phyloP scores from a whole-genome alignment of 179 eudicot genomes.

The Monotropa hypopitys region DNA sequence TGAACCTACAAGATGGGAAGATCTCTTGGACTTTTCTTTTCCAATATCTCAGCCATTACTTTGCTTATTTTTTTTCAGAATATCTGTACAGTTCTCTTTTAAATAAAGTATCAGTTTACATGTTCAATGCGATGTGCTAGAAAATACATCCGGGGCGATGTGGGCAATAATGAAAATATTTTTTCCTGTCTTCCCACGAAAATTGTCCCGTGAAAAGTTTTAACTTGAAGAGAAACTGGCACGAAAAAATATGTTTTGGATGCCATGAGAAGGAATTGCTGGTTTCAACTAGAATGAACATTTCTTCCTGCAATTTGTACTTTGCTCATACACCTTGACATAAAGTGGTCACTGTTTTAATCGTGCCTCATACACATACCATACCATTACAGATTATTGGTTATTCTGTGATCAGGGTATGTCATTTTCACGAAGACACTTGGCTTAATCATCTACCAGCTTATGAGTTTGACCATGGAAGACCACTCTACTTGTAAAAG shows the following conservation, averaged over 20 bases:
- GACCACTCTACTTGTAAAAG: background rate
- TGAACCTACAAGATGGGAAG: conserved; percentile 37
- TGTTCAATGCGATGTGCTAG: background rate
- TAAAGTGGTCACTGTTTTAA: background rate
- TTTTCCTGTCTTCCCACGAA: background rate
- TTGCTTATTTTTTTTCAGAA: background rate
- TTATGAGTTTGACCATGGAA: background rate
- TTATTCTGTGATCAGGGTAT: background rate
- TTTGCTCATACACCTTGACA: background rate
- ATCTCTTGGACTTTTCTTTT: background rate
- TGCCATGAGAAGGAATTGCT: background rate
- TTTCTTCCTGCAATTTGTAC: background rate
- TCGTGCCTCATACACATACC: background rate
- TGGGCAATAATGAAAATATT: background rate
- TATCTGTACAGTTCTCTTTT: background rate
- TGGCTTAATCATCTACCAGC: background rate
- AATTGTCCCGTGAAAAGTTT: background rate
- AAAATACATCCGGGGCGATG: background rate
- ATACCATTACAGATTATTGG: background rate
- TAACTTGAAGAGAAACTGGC: background rate
- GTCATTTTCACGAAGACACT: background rate
- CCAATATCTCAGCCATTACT: background rate
- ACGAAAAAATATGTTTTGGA: background rate
- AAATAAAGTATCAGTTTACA: background rate
- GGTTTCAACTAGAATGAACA: background rate